phyloP scores from a whole-genome alignment of 805 yeast species.

The Kregervanrija pseudodelftensis region DNA sequence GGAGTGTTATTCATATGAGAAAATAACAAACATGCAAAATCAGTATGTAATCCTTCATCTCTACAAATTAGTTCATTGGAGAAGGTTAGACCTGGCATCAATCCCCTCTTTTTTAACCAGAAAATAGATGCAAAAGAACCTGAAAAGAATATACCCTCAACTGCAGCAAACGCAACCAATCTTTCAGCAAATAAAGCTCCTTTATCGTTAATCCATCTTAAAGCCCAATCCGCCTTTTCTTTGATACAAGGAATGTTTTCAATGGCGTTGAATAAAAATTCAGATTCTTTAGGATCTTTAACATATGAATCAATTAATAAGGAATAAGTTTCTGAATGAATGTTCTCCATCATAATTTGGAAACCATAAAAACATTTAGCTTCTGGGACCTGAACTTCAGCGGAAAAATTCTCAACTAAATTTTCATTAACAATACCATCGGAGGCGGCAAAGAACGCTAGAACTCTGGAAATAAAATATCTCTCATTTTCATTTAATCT shows the following conservation, averaged over 20 bases:
- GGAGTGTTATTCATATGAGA: conserved; percentile 92
- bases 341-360: conserved; percentile 99
- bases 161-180: conserved; percentile 96
- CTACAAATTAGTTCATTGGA: conserved; percentile 96
- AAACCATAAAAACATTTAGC: conserved; percentile 98
- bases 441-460: conserved; percentile 97
- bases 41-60: conserved; percentile 98
- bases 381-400: conserved; percentile 95
- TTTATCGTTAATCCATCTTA: conserved; percentile 90
- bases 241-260: conserved; percentile 94
- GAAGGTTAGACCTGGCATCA: conserved; percentile 98
- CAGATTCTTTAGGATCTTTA: conserved; percentile 92
- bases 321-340: conserved; percentile 96
- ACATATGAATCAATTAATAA: conserved; percentile 89
- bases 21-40: conserved; percentile 92
- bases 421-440: conserved; percentile 98
- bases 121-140: conserved; percentile 98
- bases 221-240: conserved; percentile 98
- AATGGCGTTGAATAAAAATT: conserved; percentile 87
- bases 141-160: conserved; percentile 96
- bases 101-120: conserved; percentile 98
- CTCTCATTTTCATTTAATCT: conserved; percentile 85
- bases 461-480: conserved; percentile 82
- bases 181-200: conserved; percentile 92
- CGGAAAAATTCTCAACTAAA: conserved; percentile 93